Conservation (phyloP, 1,139 yeast species). For the Saccharomycopsis crataegensis region DNA sequence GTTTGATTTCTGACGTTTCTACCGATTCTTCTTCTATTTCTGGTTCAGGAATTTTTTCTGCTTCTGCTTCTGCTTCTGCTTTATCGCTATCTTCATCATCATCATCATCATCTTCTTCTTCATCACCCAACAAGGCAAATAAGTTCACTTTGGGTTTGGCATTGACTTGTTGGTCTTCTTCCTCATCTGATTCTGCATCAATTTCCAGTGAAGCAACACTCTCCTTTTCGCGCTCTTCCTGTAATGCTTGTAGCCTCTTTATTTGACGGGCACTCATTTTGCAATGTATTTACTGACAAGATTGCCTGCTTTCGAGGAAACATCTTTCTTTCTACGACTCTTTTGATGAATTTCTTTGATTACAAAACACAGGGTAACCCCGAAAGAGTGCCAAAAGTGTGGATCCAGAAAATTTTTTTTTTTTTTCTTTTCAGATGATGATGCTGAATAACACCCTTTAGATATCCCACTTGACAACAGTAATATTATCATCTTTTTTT, state of each 20-base stretch:
- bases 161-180: neutral
- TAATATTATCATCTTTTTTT: too few relatives aligned
- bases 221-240: neutral
- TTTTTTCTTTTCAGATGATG: neutral
- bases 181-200: conserved; percentile 4
- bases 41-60: neutral
- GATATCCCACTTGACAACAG: conserved; percentile 25
- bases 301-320: neutral
- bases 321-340: too few relatives aligned
- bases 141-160: conserved; percentile 6
- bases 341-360: neutral
- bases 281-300: neutral
- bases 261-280: conserved; percentile 15
- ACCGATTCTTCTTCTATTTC: neutral
- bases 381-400: neutral
- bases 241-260: conserved; percentile 1
- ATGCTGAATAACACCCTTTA: too few relatives aligned
- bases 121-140: conserved; percentile 7
- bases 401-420: neutral
- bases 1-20: neutral
- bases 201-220: neutral
- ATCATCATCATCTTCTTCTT: conserved; percentile 13
- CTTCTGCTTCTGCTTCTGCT: conserved; percentile 14
- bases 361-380: neutral
- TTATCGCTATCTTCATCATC: conserved; percentile 10